Evolutionary conservation across 805 yeast genomes (phyloP), one percentile per base, ranked within the genome.

Genomic region (Brettanomyces bruxellensis): DNA sequence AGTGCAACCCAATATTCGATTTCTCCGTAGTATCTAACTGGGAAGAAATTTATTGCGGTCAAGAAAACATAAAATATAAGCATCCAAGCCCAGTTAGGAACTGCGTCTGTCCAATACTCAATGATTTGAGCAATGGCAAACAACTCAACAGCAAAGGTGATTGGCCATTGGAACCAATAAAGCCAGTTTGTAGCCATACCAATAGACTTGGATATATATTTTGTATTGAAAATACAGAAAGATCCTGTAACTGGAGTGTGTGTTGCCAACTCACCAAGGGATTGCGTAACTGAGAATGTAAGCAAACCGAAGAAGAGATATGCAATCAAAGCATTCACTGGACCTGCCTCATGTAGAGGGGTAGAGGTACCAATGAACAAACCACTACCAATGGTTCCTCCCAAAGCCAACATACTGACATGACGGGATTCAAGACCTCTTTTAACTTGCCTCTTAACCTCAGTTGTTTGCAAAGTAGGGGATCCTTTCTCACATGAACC

Each of bases 351-450:
- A 3, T 63, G 54, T 37, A 83, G 59, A 3, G 85, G 79, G 4
- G 71, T 57, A 5, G 79, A 70, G 38, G 81, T 73, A 56, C 84
- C 78, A 39, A 83, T 77, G 69, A 83, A 81, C 32, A 83, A 68
- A 60, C 91, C 90, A 2, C 89, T 82, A 54, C 90, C 90, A 52
- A 83, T 81, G 34, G 89, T 80, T 49, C 88, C 89, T 48, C 89
- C 89, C 25, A 83, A 70, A 39, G 88, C 86, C 54, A 83, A 75
- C 87, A 83, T 81, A 32, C 82, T 72, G 40, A 83, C 72, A 53
- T 81, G 87, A 56, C 89, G 69, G 23, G 81, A 77, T 57, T 80
- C 78, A 49, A 83, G 66, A 41, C 70, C 72, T 58, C 88, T 69
- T 55, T 74, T 73, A 8, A 50, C 48, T 30, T 47, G 22, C 11